Percentiles rank a stretch among this genome's conserved stretches.
These are phyloP conservation scores for Simmondsia chinensis DNA, from an alignment of 148 eudicot genomes.

Conservation along the genomic window DNA sequence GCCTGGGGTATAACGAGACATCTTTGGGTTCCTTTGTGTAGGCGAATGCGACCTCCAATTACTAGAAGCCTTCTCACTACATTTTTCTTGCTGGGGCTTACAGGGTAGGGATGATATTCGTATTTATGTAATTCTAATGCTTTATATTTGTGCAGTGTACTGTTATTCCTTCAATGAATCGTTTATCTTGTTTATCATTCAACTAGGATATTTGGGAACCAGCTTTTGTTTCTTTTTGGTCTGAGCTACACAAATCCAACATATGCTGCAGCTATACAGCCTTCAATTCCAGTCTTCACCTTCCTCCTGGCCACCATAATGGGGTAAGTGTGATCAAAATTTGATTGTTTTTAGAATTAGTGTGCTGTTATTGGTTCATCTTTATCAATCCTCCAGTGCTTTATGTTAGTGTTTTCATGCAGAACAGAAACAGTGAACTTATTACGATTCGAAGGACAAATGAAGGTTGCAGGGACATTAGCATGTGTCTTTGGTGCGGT, in stretches of 20 bases:
- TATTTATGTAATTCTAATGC: background rate
- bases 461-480: slow-evolving; percentile 78
- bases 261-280: slow-evolving; percentile 95
- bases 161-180: slow-evolving; percentile 3
- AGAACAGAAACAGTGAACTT: slow-evolving; percentile 94
- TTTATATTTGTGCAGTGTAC: background rate
- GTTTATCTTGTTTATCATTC: slow-evolving; percentile 4
- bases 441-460: slow-evolving; percentile 61
- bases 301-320: slow-evolving; percentile 67
- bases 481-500: slow-evolving; percentile 86
- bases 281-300: slow-evolving; percentile 94
- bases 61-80: slow-evolving; percentile 43
- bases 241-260: slow-evolving; percentile 94
- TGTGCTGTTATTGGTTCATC: background rate
- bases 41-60: slow-evolving; percentile 66
- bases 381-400: slow-evolving; percentile 4
- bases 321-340: slow-evolving; percentile 58
- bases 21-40: slow-evolving; percentile 34
- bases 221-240: slow-evolving; percentile 90
- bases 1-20: too few relatives aligned
- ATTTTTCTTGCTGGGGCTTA: slow-evolving; percentile 80
- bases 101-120: slow-evolving; percentile 54
- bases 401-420: slow-evolving; percentile 36
- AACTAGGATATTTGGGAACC: slow-evolving; percentile 86
- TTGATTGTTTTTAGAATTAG: slow-evolving; percentile 1